These are phyloP conservation scores for Blastobotrys capitulatus DNA, from an alignment of 1,139 yeast genomes.

Conservation along the genomic window DNA sequence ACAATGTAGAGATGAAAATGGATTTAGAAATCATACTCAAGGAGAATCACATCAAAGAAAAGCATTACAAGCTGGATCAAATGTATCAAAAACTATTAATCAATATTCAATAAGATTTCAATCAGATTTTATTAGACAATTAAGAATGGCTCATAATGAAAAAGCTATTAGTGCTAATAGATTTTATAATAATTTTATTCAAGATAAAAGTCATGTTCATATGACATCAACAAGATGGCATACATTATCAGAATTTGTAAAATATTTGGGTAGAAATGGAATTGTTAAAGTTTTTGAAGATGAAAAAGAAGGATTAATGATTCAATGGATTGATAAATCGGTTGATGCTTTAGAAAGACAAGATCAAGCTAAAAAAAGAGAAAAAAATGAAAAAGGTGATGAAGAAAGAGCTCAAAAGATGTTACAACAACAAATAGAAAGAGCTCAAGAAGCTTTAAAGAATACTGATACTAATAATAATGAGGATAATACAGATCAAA, in stretches of 20 bases:
- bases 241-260: conserved; percentile 65
- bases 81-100: conserved; percentile 46
- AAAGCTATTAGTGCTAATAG: conserved; percentile 74
- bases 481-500: background rate
- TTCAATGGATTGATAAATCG: conserved; percentile 52
- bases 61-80: conserved; percentile 39
- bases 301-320: conserved; percentile 41
- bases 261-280: conserved; percentile 55
- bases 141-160: conserved; percentile 72
- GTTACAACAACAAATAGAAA: conserved; percentile 49
- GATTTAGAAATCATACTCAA: conserved; percentile 78
- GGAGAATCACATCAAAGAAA: conserved; percentile 71
- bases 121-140: conserved; percentile 56
- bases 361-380: conserved; percentile 35
- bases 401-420: conserved; percentile 40
- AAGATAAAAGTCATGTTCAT: conserved; percentile 77
- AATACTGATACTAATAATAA: conserved; percentile 10
- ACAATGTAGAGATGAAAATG: conserved; percentile 94
- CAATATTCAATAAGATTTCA: conserved; percentile 58
- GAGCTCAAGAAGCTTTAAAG: conserved; percentile 33
- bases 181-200: conserved; percentile 79
- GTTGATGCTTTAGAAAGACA: conserved; percentile 40
- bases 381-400: conserved; percentile 39
- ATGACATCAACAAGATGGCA: conserved; percentile 86
- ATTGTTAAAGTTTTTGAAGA: conserved; percentile 49